phyloP scores from a whole-genome alignment of 345 rosid genomes.

The Acer saccharum region DNA sequence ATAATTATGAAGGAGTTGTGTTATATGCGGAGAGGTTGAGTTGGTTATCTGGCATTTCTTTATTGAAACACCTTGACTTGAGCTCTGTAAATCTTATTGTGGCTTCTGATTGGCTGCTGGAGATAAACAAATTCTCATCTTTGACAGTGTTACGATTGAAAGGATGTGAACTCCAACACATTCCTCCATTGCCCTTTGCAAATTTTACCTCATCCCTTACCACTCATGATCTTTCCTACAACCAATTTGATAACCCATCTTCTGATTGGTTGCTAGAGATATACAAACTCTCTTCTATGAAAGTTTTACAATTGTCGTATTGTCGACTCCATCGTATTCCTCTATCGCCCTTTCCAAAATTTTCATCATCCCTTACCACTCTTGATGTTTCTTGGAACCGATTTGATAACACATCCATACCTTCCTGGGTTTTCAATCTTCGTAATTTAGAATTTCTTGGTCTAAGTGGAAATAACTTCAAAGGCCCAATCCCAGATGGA shows the following conservation, averaged over 20 bases:
- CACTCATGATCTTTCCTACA: neutral
- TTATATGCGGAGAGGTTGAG: neutral
- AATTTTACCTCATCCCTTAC: neutral
- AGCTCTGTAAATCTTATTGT: neutral
- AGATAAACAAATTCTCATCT: neutral
- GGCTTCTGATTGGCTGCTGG: neutral
- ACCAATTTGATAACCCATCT: too few species aligned
- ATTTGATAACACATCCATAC: neutral
- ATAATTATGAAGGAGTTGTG: too few species aligned
- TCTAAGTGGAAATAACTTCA: too few species aligned
- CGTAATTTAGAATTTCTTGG: too few species aligned
- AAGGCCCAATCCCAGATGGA: too few species aligned
- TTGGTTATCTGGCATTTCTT: neutral
- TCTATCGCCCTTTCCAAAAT: neutral
- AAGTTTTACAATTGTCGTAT: too few species aligned
- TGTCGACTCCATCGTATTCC: neutral
- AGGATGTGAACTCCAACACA: neutral
- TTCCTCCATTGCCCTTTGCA: neutral
- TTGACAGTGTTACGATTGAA: neutral
- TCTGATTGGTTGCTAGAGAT: too few species aligned
- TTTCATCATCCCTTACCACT: neutral
- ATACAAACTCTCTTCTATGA: too few species aligned
- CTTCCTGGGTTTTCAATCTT: too few species aligned
- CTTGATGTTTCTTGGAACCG: neutral
- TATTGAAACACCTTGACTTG: neutral